Percentiles rank a stretch among this genome's conserved stretches.
Evolutionary conservation across 2,329 filamentous ascomycete species (phyloP).

Genomic region (Penicillium sp.): DNA sequence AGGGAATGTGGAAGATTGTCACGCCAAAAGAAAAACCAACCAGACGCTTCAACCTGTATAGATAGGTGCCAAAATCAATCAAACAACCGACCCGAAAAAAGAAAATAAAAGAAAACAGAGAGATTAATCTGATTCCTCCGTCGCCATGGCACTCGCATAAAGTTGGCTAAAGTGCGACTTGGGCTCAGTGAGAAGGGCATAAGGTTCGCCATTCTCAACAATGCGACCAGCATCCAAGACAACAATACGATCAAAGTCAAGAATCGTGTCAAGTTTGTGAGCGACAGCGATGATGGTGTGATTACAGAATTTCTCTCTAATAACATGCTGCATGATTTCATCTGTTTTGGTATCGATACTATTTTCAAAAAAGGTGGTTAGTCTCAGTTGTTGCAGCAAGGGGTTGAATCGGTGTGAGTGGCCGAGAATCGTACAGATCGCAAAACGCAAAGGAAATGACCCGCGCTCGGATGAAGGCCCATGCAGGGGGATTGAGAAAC

Average conservation of each 20-base stretch:
- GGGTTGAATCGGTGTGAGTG: neutral
- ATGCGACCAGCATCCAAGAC: conserved; percentile 39
- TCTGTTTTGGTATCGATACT: conserved; percentile 61
- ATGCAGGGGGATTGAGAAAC: conserved; percentile 3
- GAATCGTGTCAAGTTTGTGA: conserved; percentile 53
- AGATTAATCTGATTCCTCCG: conserved; percentile 23
- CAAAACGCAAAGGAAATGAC: neutral
- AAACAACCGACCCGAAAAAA: neutral
- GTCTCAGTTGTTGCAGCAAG: conserved; percentile 10
- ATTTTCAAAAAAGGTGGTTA: conserved; percentile 12
- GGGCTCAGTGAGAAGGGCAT: conserved; percentile 35
- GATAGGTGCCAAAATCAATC: conserved; percentile 13
- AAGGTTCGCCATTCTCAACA: conserved; percentile 39
- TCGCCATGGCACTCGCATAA: conserved; percentile 30
- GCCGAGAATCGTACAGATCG: neutral
- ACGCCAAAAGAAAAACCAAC: conserved; percentile 9
- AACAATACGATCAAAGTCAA: conserved; percentile 42
- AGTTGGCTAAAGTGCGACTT: conserved; percentile 40
- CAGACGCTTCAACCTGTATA: conserved; percentile 20
- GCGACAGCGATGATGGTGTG: conserved; percentile 62
- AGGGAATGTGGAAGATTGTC: conserved; percentile 7
- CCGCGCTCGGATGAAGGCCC: neutral
- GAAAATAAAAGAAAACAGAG: neutral
- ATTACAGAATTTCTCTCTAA: conserved; percentile 54
- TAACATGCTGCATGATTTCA: conserved; percentile 56